Evolutionary conservation across 441 rosid genomes (phyloP).

Genomic region (Adansonia gregorii): DNA sequence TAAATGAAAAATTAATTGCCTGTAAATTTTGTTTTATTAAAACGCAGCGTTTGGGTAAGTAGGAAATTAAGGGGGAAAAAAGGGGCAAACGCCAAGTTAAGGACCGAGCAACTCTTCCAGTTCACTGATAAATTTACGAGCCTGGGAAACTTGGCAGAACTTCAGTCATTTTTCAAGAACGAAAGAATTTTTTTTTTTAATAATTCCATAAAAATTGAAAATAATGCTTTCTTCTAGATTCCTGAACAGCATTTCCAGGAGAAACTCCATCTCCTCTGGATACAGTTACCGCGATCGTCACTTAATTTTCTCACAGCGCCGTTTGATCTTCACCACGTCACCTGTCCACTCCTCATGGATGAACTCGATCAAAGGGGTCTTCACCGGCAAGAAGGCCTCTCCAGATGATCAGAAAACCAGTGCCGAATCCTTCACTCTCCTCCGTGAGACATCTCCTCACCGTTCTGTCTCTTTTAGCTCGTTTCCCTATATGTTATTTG

Average conservation of each 20-base stretch:
- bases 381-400: slow-evolving; percentile 66
- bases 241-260: slow-evolving; percentile 26
- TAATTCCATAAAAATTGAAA: background rate
- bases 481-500: background rate
- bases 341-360: slow-evolving; percentile 63
- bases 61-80: background rate
- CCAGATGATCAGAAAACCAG: slow-evolving; percentile 44
- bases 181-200: background rate
- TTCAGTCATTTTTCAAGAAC: background rate
- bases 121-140: background rate
- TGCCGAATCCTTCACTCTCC: slow-evolving; percentile 67
- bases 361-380: slow-evolving; percentile 78
- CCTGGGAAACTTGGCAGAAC: background rate
- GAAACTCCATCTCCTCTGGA: background rate
- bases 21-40: background rate
- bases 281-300: slow-evolving; percentile 19
- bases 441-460: slow-evolving; percentile 48
- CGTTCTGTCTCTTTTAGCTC: background rate
- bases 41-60: background rate
- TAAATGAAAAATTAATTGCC: no score
- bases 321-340: slow-evolving; percentile 62
- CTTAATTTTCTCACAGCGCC: slow-evolving; percentile 43
- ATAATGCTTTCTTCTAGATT: slow-evolving; percentile 40
- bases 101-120: background rate
- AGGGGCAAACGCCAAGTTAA: background rate